phyloP scores from a whole-genome alignment of 257 asterid species.

The Ligustrum vulgare region DNA sequence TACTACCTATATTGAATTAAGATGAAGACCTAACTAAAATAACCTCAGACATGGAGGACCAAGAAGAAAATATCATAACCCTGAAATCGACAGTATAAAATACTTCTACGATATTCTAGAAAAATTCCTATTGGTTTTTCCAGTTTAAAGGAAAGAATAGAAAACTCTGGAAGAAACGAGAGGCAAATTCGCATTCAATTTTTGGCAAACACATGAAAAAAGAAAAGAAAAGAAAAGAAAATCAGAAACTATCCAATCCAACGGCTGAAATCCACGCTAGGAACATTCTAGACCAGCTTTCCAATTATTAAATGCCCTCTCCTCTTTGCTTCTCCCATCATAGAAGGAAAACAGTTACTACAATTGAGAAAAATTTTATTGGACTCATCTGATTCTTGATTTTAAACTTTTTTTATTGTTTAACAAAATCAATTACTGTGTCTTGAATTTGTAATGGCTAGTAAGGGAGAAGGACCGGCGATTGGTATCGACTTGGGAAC shows the following conservation, averaged over 20 bases:
- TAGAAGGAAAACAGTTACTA: background rate
- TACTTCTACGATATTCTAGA: background rate
- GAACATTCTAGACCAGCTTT: background rate
- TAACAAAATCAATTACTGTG: background rate
- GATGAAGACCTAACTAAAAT: background rate
- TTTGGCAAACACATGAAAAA: background rate
- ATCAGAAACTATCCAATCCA: background rate
- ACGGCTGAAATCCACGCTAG: background rate
- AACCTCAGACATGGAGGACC: background rate
- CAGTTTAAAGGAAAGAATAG: background rate
- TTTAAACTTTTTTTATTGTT: background rate
- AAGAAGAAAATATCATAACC: background rate
- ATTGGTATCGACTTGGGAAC: constrained; percentile 5
- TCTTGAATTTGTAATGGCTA: background rate
- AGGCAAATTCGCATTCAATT: background rate
- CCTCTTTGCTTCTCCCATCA: background rate
- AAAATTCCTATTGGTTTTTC: background rate
- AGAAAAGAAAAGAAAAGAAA: background rate
- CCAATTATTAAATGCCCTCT: background rate
- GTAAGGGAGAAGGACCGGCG: background rate
- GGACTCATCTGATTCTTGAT: background rate
- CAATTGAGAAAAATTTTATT: background rate
- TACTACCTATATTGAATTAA: no score
- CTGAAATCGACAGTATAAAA: background rate
- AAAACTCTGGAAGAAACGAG: background rate